A percentile compares a stretch with the other conserved stretches of the same genome.
Evolutionary conservation across 2,329 filamentous ascomycete genomes (phyloP).

Genomic region (Colletotrichum viniferum): DNA sequence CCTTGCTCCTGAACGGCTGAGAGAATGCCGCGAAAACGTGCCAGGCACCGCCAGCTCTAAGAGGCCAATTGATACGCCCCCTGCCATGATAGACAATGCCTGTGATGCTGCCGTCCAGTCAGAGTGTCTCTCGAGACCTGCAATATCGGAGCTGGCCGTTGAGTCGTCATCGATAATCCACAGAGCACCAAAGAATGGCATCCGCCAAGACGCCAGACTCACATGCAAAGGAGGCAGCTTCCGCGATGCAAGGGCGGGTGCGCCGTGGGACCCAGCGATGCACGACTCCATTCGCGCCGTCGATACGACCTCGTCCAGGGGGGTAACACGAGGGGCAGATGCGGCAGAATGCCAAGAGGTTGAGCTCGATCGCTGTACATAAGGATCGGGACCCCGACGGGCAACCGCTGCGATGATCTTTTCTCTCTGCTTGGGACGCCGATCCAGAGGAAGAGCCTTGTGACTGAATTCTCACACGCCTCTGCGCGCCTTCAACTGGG

Average conservation of each 20-base stretch:
- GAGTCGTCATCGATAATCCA: not conserved
- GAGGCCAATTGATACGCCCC: conserved; percentile 25
- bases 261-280: not conserved
- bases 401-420: not conserved
- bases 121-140: not conserved
- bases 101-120: conserved; percentile 4
- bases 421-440: conserved; percentile 1
- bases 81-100: not conserved
- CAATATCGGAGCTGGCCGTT: conserved; percentile 17
- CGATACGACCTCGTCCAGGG: not conserved
- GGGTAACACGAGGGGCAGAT: not conserved
- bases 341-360: not conserved
- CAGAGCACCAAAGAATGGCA: not conserved
- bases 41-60: conserved; percentile 21
- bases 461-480: not conserved
- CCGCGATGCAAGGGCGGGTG: conserved; percentile 18
- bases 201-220: not conserved
- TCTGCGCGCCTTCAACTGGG: not conserved
- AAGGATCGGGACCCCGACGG: not conserved
- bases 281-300: not conserved
- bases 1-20: not conserved
- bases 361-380: not conserved
- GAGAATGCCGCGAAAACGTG: conserved; percentile 19
- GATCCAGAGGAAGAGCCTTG: conserved; percentile 1
- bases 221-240: conserved; percentile 5